Conservation (phyloP, 495 filamentous ascomycete genomes). For the Pseudoneurospora amorphoporcata region DNA sequence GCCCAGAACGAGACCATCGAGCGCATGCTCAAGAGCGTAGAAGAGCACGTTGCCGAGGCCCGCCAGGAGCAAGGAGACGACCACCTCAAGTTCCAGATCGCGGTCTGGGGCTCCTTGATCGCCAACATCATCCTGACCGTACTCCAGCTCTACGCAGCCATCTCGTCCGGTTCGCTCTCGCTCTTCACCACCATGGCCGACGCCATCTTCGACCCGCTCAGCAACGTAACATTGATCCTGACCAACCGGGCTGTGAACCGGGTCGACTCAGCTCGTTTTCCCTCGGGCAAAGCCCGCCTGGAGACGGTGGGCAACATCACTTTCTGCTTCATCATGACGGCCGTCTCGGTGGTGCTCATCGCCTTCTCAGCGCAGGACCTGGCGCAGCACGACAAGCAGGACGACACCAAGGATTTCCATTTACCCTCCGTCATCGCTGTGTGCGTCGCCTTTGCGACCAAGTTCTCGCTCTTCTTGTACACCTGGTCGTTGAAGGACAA, state of each 20-base stretch:
- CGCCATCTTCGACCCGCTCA: conserved; percentile 88
- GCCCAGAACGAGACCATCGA: conserved; percentile 89
- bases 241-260: conserved; percentile 79
- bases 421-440: conserved; percentile 83
- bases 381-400: conserved; percentile 28
- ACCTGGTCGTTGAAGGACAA: conserved; percentile 84
- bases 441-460: conserved; percentile 72
- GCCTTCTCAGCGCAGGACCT: conserved; percentile 74
- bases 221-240: conserved; percentile 80
- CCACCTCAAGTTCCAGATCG: conserved; percentile 76
- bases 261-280: conserved; percentile 85
- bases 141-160: conserved; percentile 82
- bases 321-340: conserved; percentile 94
- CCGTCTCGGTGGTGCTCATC: conserved; percentile 84
- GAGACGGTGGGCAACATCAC: conserved; percentile 95
- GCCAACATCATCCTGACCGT: conserved; percentile 72
- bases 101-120: conserved; percentile 77
- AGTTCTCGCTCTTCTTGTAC: conserved; percentile 76
- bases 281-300: conserved; percentile 86
- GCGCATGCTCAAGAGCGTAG: conserved; percentile 81
- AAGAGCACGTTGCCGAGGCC: conserved; percentile 76
- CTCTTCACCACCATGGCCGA: conserved; percentile 98
- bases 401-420: conserved; percentile 53
- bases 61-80: conserved; percentile 71
- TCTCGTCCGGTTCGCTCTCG: conserved; percentile 77